Conservation (phyloP, 2,329 filamentous ascomycete genomes). For the Monosporascus sp. region DNA sequence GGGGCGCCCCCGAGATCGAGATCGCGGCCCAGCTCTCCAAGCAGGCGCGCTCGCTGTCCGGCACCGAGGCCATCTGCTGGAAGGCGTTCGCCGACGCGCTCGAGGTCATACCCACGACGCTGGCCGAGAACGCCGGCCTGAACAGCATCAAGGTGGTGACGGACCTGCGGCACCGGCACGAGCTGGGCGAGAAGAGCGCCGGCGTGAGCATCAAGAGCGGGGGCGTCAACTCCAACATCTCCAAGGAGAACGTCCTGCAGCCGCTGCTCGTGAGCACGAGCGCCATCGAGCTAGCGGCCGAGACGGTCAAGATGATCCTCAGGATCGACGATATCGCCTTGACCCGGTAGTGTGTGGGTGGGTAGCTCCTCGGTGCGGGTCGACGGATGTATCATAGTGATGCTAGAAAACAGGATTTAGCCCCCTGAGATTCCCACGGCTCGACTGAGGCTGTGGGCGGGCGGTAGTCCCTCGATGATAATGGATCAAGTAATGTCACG, state of each 20-base stretch:
- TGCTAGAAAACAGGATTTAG: too few species aligned
- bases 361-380: too few species aligned
- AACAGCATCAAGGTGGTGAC: slow-evolving; percentile 99
- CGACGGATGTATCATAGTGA: too few species aligned
- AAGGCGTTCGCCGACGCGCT: slow-evolving; percentile 97
- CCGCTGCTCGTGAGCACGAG: slow-evolving; percentile 95
- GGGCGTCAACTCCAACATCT: slow-evolving; percentile 94
- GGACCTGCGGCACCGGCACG: slow-evolving; percentile 88
- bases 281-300: slow-evolving; percentile 91
- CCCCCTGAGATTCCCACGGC: too few species aligned
- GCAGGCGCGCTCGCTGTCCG: slow-evolving; percentile 75
- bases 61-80: slow-evolving; percentile 97
- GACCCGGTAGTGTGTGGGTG: slow-evolving; percentile 42
- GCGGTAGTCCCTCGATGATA: too few species aligned
- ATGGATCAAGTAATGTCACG: too few species aligned
- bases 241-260: slow-evolving; percentile 94
- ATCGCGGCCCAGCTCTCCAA: slow-evolving; percentile 82
- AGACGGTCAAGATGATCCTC: slow-evolving; percentile 94
- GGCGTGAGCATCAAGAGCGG: slow-evolving; percentile 98
- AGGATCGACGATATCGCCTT: slow-evolving; percentile 64
- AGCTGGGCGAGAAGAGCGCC: slow-evolving; percentile 90
- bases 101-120: slow-evolving; percentile 92
- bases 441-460: too few species aligned
- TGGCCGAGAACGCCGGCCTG: slow-evolving; percentile 94
- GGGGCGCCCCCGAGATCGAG: slow-evolving; percentile 94